phyloP scores from a whole-genome alignment of 2,329 filamentous ascomycete genomes.

The Penicillium sp. region DNA sequence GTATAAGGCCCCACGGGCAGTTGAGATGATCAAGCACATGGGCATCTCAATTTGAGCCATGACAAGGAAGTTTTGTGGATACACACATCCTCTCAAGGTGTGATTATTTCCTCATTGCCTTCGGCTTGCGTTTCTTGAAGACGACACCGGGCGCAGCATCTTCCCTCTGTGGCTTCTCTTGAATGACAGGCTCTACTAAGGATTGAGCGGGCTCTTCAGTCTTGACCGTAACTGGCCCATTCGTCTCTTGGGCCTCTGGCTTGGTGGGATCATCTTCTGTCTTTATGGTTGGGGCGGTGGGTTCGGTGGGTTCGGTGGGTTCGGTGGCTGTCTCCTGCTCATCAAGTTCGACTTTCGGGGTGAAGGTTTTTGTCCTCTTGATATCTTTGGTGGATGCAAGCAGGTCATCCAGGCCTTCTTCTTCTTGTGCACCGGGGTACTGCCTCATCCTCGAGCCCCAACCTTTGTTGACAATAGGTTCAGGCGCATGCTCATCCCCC shows the following conservation, averaged over 20 bases:
- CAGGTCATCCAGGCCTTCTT: constrained; percentile 43
- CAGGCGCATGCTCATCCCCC: constrained; percentile 25
- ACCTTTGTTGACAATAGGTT: constrained; percentile 35
- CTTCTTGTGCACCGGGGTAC: constrained; percentile 39
- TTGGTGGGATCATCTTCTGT: constrained; percentile 14
- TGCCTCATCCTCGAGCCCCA: constrained; percentile 44
- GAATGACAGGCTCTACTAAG: constrained; percentile 1
- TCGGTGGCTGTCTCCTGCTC: constrained; percentile 9
- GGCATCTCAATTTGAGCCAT: background rate
- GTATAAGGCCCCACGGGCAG: background rate
- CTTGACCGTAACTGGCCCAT: constrained; percentile 18
- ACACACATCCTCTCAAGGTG: background rate
- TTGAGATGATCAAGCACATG: background rate
- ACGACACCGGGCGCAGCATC: constrained; percentile 33
- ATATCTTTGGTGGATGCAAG: constrained; percentile 40
- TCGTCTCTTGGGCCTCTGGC: constrained; percentile 9
- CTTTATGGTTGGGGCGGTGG: constrained; percentile 9
- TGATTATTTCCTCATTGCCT: constrained; percentile 38
- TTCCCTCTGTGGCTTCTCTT: constrained; percentile 16
- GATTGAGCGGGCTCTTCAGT: constrained; percentile 24
- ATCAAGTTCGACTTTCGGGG: constrained; percentile 10
- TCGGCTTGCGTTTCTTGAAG: constrained; percentile 51
- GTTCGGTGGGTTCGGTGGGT: constrained; percentile 4
- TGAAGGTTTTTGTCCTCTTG: constrained; percentile 31
- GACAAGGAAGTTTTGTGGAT: background rate